Evolutionary conservation across 768 basidiomycete genomes (phyloP), one percentile per base, ranked within the genome.

Genomic region (Lactifluus pinguis): DNA sequence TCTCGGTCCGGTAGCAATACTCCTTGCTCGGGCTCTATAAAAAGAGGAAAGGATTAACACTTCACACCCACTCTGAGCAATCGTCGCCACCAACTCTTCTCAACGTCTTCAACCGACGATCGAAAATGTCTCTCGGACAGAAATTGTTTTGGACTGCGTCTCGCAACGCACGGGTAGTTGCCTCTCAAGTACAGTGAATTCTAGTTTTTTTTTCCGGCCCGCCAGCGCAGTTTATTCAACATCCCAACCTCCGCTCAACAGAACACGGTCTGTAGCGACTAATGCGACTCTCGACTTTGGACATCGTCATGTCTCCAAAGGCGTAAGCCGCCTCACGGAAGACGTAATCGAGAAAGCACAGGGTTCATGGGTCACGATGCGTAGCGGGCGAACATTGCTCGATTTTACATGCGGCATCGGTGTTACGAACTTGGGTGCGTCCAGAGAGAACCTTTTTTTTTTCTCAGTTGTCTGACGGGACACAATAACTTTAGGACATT

Each of bases 401-500:
- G 65, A 66, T 50, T 66, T 66, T 55, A 64, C 65, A 29, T 55
- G 53, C 29, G 65, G 65, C 10, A 66, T 66, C 8, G 65, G 65
- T 4, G 65, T 66, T 14, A 66, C 63, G 8, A 66, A 66, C 45
- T 25, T 66, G 21, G 65, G 65, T 65, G 29, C 17, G 59, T 55
- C 30, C 15, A 8, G 8, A 6, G 6, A 4, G 5, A 25, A 25
- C 25, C 25, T 25, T 25, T 25, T 25, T 9, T 38, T 38, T 38
- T 2, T 7, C 3, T 21, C 25, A 17, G 9, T 9, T 9, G 9
- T 52, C n/a, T 6, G 44, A 48, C n/a, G 6, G 36, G 19, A 7
- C 39, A 7, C 39, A 11, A n/a, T 3, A 49, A 14, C 25, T 5
- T 17, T 21, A 92, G 90, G 92, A 6, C 93, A 95, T 71, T 92